These are phyloP conservation scores for Curvularia sp. DNA, from an alignment of 2,329 filamentous ascomycete genomes.

Conservation along the genomic window DNA sequence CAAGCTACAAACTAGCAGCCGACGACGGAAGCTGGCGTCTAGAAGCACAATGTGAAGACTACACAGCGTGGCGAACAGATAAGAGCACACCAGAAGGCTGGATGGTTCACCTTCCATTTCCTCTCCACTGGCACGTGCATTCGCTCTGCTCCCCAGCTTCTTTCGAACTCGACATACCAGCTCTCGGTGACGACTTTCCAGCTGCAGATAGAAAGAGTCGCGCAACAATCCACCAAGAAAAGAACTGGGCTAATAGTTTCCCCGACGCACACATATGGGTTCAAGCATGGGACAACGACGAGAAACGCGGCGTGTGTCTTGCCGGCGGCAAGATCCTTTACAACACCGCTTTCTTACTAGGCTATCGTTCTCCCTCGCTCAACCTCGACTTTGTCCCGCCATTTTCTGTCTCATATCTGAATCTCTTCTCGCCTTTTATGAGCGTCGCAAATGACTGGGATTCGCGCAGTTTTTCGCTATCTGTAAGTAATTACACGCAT, in stretches of 20 bases:
- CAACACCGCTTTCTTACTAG: constrained; percentile 55
- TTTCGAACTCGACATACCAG: constrained; percentile 51
- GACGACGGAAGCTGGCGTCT: constrained; percentile 48
- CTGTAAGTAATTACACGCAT: constrained; percentile 48
- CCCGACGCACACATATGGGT: constrained; percentile 53
- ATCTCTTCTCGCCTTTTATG: constrained; percentile 52
- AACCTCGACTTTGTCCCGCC: constrained; percentile 56
- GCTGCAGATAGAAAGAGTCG: constrained; percentile 38
- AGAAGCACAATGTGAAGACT: constrained; percentile 48
- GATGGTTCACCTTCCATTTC: constrained; percentile 56
- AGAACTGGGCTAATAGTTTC: constrained; percentile 59
- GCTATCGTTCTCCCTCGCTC: constrained; percentile 50
- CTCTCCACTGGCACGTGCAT: constrained; percentile 61
- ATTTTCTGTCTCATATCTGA: constrained; percentile 47
- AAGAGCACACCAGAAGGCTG: constrained; percentile 54
- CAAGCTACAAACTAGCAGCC: constrained; percentile 44
- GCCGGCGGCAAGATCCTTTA: constrained; percentile 47
- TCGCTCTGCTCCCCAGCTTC: constrained; percentile 52
- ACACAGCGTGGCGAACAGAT: constrained; percentile 49
- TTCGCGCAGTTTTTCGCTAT: constrained; percentile 48
- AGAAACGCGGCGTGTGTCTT: constrained; percentile 37
- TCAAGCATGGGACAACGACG: constrained; percentile 35
- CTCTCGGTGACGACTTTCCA: constrained; percentile 29
- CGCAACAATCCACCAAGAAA: constrained; percentile 58
- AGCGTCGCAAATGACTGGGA: constrained; percentile 52